A percentile compares a stretch with the other conserved stretches of the same genome.
Conservation (phyloP, 495 filamentous ascomycete species). For the Tuber magnatum region DNA sequence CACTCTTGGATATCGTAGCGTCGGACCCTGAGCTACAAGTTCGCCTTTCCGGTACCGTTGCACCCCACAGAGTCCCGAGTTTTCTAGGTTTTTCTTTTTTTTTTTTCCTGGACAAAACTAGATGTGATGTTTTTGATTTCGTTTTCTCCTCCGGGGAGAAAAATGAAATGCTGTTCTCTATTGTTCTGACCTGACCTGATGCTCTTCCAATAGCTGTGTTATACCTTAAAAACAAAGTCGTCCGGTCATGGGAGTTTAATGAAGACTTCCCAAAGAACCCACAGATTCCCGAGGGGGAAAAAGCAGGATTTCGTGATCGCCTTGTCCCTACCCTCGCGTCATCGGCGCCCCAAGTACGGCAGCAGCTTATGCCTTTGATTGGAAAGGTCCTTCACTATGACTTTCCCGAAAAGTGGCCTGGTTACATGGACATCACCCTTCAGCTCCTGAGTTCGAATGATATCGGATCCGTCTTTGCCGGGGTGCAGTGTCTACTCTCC, state of each 20-base stretch:
- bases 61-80: conserved; percentile 5
- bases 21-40: conserved; percentile 75
- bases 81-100: too few species aligned
- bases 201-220: conserved; percentile 63
- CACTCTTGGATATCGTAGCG: conserved; percentile 81
- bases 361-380: conserved; percentile 84
- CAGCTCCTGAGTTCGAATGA: conserved; percentile 78
- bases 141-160: conserved; percentile 10
- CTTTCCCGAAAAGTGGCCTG: conserved; percentile 89
- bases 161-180: neutral
- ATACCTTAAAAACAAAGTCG: conserved; percentile 94
- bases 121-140: neutral
- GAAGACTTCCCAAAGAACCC: conserved; percentile 62
- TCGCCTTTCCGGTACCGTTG: conserved; percentile 71
- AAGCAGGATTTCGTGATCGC: conserved; percentile 74
- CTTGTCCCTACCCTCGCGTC: conserved; percentile 80
- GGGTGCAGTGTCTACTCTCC: conserved; percentile 85
- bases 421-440: conserved; percentile 82
- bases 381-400: conserved; percentile 94
- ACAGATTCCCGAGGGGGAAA: conserved; percentile 75
- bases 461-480: conserved; percentile 77
- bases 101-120: conserved; percentile 22
- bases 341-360: conserved; percentile 69
- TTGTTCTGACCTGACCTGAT: conserved; percentile 19
- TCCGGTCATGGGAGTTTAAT: conserved; percentile 72